Evolutionary conservation across 148 eudicot genomes (phyloP).

Genomic region (Hydrangea macrophylla): DNA sequence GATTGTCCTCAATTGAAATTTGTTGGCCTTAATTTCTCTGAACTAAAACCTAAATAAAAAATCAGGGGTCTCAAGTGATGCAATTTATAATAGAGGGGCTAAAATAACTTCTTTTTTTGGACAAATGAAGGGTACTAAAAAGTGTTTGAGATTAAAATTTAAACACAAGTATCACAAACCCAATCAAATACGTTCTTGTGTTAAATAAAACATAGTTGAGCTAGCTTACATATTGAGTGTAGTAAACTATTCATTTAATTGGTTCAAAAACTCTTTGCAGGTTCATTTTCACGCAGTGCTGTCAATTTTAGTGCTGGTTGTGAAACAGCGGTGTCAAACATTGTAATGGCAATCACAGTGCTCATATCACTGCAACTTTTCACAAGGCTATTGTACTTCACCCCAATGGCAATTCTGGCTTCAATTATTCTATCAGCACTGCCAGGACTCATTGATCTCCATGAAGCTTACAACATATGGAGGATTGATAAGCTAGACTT

Average conservation of each 20-base stretch:
- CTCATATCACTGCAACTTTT: slow-evolving; percentile 30
- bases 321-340: slow-evolving; percentile 42
- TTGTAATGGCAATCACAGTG: slow-evolving; percentile 51
- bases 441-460: slow-evolving; percentile 41
- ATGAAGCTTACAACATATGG: slow-evolving; percentile 37
- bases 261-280: slow-evolving; percentile 16
- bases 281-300: slow-evolving; percentile 49
- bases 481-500: slow-evolving; percentile 50
- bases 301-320: slow-evolving; percentile 49
- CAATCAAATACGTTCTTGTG: too few species aligned
- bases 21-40: too few species aligned
- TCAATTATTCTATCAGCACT: slow-evolving; percentile 45
- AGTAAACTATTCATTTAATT: neutral
- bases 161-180: too few species aligned
- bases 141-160: too few species aligned
- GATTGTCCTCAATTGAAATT: too few species aligned
- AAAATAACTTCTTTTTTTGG: too few species aligned
- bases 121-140: too few species aligned
- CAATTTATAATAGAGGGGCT: too few species aligned
- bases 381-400: slow-evolving; percentile 41
- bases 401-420: slow-evolving; percentile 42
- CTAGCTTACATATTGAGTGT: too few species aligned
- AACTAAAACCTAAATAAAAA: too few species aligned
- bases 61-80: too few species aligned
- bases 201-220: too few species aligned